Conservation (phyloP, 176 grass and related monocot species). For the Cocos nucifera region DNA sequence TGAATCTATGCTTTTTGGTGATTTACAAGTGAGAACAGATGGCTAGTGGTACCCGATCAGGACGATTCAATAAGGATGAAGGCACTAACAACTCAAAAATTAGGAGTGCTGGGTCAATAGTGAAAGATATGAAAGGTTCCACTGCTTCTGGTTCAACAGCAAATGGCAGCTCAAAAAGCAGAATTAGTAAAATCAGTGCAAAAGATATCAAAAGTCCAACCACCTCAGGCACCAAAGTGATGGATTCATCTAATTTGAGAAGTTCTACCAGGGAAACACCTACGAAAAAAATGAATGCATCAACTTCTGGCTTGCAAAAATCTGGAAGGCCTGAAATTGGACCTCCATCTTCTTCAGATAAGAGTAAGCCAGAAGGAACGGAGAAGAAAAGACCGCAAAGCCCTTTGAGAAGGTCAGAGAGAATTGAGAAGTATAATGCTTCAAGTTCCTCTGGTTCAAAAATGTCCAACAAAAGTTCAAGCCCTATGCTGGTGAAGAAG, state of each 20-base stretch:
- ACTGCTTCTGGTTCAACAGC: neutral
- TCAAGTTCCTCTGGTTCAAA: neutral
- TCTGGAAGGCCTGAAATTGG: neutral
- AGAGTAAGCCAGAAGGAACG: neutral
- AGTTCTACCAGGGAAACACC: neutral
- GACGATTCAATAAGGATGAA: slow-evolving; percentile 22
- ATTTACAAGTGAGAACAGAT: slow-evolving; percentile 14
- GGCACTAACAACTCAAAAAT: neutral
- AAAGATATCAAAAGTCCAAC: neutral
- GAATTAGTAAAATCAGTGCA: neutral
- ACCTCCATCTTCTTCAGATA: neutral
- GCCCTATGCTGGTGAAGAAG: neutral
- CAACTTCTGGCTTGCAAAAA: neutral
- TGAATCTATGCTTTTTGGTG: no score
- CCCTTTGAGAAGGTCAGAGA: slow-evolving; percentile 10
- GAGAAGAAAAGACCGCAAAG: neutral
- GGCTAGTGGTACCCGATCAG: slow-evolving; percentile 49
- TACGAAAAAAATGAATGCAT: neutral
- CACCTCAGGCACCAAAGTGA: neutral
- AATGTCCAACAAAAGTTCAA: neutral
- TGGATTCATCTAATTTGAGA: neutral
- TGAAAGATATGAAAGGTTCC: neutral
- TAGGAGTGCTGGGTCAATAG: neutral
- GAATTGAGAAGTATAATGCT: neutral
- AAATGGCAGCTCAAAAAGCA: neutral